Conservation (phyloP, 257 asterid species). For the Solanum chaucha region DNA sequence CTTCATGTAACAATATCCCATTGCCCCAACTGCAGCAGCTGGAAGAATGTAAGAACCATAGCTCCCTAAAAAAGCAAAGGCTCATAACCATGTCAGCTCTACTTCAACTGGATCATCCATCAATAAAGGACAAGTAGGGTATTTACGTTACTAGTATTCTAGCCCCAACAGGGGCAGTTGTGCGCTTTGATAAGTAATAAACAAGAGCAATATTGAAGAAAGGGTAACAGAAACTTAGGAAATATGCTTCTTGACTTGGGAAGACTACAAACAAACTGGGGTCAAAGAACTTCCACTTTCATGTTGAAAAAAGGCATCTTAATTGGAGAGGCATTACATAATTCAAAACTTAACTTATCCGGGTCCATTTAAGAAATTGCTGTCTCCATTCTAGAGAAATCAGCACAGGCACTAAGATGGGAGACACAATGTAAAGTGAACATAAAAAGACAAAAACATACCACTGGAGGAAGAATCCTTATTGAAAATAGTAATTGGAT, state of each 20-base stretch:
- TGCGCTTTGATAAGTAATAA: background rate
- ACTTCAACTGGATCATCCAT: background rate
- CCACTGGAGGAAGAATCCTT: slow-evolving; percentile 61
- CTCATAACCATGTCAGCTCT: background rate
- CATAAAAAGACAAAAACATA: slow-evolving; percentile 12
- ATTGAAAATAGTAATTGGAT: slow-evolving; percentile 53
- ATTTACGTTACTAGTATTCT: background rate
- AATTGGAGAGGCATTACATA: background rate
- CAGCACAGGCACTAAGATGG: background rate
- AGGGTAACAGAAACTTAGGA: background rate
- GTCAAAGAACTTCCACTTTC: background rate
- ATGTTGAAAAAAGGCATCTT: background rate
- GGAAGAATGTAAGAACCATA: slow-evolving; percentile 65
- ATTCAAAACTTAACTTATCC: background rate
- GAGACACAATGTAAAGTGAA: background rate
- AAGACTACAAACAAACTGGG: background rate
- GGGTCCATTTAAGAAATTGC: background rate
- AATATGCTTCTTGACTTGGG: background rate
- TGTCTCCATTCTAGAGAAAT: background rate
- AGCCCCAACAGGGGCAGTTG: background rate
- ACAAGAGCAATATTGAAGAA: background rate
- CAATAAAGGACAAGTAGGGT: background rate
- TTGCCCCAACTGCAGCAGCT: slow-evolving; percentile 75
- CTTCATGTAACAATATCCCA: slow-evolving; percentile 83
- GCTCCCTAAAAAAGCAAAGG: slow-evolving; percentile 36